Percentiles rank a stretch among this genome's conserved stretches.
These are phyloP conservation scores for Serendipita sp. DNA, from an alignment of 768 basidiomycete species.

Conservation along the genomic window DNA sequence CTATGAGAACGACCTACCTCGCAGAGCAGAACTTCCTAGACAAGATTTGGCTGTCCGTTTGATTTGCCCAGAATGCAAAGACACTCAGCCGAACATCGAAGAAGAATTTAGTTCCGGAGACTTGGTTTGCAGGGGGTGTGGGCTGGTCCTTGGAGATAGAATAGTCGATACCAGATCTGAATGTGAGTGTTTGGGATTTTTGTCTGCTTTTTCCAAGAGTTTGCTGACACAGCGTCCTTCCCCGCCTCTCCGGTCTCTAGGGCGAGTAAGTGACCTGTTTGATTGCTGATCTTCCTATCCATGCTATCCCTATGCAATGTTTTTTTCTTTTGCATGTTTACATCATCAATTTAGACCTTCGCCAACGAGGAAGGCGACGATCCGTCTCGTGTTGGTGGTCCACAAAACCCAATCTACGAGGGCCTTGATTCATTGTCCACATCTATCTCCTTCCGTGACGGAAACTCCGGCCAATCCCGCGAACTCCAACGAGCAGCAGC, in stretches of 20 bases:
- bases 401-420: conserved; percentile 82
- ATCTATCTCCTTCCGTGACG: conserved; percentile 88
- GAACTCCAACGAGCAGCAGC: conserved; percentile 88
- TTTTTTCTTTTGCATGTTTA: conserved; percentile 4
- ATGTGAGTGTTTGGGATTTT: conserved; percentile 45
- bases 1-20: conserved; percentile 26
- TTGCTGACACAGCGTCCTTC: conserved; percentile 1
- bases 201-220: background rate
- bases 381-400: conserved; percentile 98
- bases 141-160: conserved; percentile 87
- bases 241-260: conserved; percentile 10
- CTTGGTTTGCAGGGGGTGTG: conserved; percentile 87
- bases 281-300: conserved; percentile 11
- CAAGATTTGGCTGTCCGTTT: conserved; percentile 78
- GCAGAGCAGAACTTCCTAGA: conserved; percentile 39
- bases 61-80: conserved; percentile 90
- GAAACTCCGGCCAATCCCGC: conserved; percentile 80
- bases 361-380: conserved; percentile 99
- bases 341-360: conserved; percentile 53
- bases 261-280: conserved; percentile 18
- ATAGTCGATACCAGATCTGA: conserved; percentile 97
- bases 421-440: conserved; percentile 92
- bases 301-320: conserved; percentile 5
- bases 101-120: conserved; percentile 98
- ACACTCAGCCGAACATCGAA: conserved; percentile 84